Evolutionary conservation across 106 monocot genomes (phyloP).

Genomic region (Dioscorea dumetorum): DNA sequence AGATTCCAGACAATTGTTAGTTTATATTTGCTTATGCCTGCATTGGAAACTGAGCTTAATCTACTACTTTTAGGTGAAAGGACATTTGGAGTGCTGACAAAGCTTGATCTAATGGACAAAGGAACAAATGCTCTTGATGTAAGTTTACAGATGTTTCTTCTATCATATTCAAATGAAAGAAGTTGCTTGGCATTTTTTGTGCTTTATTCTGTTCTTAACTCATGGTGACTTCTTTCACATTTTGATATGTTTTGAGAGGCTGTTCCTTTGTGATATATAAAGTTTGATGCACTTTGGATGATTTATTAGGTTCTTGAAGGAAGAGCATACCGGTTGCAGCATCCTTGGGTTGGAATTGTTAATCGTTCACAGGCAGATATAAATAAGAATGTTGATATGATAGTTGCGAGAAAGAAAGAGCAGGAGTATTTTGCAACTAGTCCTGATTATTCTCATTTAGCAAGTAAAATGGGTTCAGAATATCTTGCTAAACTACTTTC

Average conservation of each 20-base stretch:
- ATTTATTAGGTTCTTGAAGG: slow-evolving; percentile 72
- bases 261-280: neutral
- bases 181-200: neutral
- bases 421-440: slow-evolving; percentile 63
- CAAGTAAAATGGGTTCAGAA: slow-evolving; percentile 87
- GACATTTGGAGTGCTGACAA: slow-evolving; percentile 81
- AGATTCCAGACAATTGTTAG: too few relatives aligned
- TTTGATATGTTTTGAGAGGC: too few relatives aligned
- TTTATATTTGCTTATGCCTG: too few relatives aligned
- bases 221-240: neutral
- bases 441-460: slow-evolving; percentile 72
- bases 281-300: neutral
- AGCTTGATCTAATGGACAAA: slow-evolving; percentile 78
- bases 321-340: slow-evolving; percentile 56
- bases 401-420: slow-evolving; percentile 61
- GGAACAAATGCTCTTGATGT: slow-evolving; percentile 89
- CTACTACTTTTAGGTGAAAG: slow-evolving; percentile 44
- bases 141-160: slow-evolving; percentile 14
- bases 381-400: slow-evolving; percentile 73
- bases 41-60: too few relatives aligned
- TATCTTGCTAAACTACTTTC: slow-evolving; percentile 83
- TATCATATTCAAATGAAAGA: neutral
- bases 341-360: slow-evolving; percentile 85
- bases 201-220: neutral
- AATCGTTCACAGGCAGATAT: slow-evolving; percentile 88